Percentiles rank a stretch among this genome's conserved stretches.
phyloP scores from a whole-genome alignment of 2,329 filamentous ascomycete species.

The Metarhizium brunneum region DNA sequence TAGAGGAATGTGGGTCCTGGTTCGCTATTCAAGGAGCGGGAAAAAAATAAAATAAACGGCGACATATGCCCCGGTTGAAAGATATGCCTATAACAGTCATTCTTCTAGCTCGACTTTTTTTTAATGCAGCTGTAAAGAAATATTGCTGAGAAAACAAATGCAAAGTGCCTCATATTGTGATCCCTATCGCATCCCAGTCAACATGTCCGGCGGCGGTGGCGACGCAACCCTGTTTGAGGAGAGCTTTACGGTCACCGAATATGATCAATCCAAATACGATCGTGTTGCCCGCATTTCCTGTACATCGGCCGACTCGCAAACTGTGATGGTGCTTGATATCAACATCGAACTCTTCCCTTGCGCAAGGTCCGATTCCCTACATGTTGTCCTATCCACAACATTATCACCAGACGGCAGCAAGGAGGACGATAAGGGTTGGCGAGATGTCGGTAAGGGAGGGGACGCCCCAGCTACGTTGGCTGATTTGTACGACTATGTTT shows the following conservation, averaged over 20 bases:
- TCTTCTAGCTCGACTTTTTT: neutral
- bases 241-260: constrained; percentile 69
- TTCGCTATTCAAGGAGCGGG: too few relatives aligned
- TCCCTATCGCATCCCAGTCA: neutral
- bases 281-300: constrained; percentile 80
- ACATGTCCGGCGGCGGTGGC: constrained; percentile 41
- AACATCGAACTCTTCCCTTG: constrained; percentile 89
- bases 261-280: constrained; percentile 88
- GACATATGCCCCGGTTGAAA: constrained; percentile 13
- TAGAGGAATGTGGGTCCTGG: too few relatives aligned
- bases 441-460: constrained; percentile 53
- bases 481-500: constrained; percentile 81
- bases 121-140: neutral
- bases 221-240: constrained; percentile 94
- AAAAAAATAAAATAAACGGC: too few relatives aligned
- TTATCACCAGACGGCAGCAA: constrained; percentile 79
- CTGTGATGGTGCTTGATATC: constrained; percentile 78
- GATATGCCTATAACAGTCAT: constrained; percentile 8
- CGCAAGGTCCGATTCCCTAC: constrained; percentile 62
- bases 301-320: constrained; percentile 64
- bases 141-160: too few relatives aligned
- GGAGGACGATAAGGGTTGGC: constrained; percentile 71
- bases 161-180: neutral
- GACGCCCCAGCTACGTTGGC: constrained; percentile 53
- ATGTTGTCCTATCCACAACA: constrained; percentile 75